These are phyloP conservation scores for Blastobotrys indianensis DNA, from an alignment of 1,139 yeast species.

Conservation along the genomic window DNA sequence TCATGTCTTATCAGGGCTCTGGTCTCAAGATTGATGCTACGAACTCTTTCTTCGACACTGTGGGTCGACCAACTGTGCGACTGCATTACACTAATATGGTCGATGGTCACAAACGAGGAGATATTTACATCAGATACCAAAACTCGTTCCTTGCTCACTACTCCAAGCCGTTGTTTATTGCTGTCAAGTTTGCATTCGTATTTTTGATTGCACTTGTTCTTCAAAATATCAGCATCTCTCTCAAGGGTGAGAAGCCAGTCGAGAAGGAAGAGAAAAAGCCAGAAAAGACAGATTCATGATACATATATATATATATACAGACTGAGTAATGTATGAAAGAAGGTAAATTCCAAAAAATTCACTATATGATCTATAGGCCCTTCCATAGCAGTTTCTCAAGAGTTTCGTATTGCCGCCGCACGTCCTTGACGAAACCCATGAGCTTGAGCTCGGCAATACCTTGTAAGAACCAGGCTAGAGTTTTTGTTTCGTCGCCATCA, in stretches of 20 bases:
- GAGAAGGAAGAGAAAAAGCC: no score
- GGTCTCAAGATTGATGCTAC: constrained; percentile 33
- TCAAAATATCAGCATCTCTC: constrained; percentile 36
- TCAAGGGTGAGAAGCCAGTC: no score
- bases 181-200: constrained; percentile 58
- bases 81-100: constrained; percentile 57
- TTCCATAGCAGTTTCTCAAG: constrained; percentile 58
- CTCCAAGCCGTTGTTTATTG: constrained; percentile 61
- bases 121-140: constrained; percentile 56
- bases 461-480: constrained; percentile 53
- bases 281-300: constrained; percentile 2
- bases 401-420: constrained; percentile 45
- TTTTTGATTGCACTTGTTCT: constrained; percentile 48
- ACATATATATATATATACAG: not conserved
- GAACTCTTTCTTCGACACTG: constrained; percentile 66
- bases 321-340: not conserved
- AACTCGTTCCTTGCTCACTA: constrained; percentile 50
- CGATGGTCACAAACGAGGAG: constrained; percentile 59
- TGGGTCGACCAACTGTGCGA: constrained; percentile 77
- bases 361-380: constrained; percentile 37
- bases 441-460: constrained; percentile 51
- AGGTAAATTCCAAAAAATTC: not conserved
- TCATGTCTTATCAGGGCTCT: constrained; percentile 49
- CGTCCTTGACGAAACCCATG: constrained; percentile 48
- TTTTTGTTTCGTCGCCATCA: constrained; percentile 28